phyloP scores from a whole-genome alignment of 306 rosid species.

The Prunus fruticosa region DNA sequence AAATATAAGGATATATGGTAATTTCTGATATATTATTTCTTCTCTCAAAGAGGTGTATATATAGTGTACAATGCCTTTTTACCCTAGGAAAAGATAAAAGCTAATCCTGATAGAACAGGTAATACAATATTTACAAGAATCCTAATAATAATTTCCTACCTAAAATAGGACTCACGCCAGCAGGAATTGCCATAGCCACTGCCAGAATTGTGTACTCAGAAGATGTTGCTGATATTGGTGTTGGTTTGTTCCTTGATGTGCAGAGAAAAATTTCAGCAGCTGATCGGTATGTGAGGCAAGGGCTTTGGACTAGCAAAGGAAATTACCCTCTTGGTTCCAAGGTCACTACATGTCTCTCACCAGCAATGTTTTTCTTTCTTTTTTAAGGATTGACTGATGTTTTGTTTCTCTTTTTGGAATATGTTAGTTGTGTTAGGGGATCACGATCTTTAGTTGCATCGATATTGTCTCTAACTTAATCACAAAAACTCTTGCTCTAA shows the following conservation, averaged over 20 bases:
- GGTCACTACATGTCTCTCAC: constrained; percentile 13
- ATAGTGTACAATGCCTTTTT: too few relatives aligned
- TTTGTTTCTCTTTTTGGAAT: background rate
- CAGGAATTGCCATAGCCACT: constrained; percentile 18
- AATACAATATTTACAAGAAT: too few relatives aligned
- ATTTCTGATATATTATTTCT: too few relatives aligned
- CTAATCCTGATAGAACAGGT: too few relatives aligned
- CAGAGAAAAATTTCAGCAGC: constrained; percentile 32
- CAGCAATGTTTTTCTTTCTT: background rate
- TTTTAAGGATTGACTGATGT: background rate
- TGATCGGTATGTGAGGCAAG: constrained; percentile 33
- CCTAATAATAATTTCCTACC: too few relatives aligned
- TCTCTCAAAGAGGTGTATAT: too few relatives aligned
- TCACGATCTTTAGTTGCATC: too few relatives aligned
- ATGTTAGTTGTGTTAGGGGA: background rate
- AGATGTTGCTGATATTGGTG: constrained; percentile 48
- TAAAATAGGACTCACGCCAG: too few relatives aligned
- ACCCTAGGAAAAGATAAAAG: too few relatives aligned
- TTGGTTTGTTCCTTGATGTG: constrained; percentile 37
- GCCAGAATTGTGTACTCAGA: constrained; percentile 24
- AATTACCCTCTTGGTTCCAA: constrained; percentile 27
- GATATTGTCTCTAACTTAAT: too few relatives aligned
- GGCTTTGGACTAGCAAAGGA: background rate
- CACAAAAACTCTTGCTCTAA: too few relatives aligned
- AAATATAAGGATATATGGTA: too few relatives aligned